phyloP scores from a whole-genome alignment of 202 grass and related monocot species.

The Brachypodium distachyon region DNA sequence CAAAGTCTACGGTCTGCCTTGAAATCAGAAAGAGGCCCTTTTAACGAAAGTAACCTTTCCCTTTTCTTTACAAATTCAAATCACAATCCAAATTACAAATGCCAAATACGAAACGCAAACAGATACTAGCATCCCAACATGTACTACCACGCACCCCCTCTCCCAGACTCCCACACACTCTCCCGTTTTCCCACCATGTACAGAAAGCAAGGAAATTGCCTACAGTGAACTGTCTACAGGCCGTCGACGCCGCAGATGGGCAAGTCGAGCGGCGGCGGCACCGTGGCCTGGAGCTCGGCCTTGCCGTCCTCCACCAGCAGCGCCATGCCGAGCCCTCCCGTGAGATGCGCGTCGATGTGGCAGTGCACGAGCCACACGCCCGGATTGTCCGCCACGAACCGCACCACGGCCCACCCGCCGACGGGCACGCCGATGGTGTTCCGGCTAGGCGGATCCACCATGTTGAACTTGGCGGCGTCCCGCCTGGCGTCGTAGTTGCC shows the following conservation, averaged over 20 bases:
- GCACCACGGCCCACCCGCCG: constrained; percentile 80
- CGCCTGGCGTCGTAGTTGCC: constrained; percentile 60
- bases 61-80: constrained; percentile 21
- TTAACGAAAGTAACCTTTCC: neutral
- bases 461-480: constrained; percentile 63
- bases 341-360: constrained; percentile 74
- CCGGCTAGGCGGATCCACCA: constrained; percentile 71
- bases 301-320: constrained; percentile 80
- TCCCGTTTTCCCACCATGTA: neutral
- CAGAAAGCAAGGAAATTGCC: neutral
- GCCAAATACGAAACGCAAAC: constrained; percentile 6
- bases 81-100: constrained; percentile 15
- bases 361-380: constrained; percentile 95
- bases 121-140: neutral
- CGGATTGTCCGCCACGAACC: constrained; percentile 75
- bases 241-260: constrained; percentile 39
- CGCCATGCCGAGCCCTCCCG: constrained; percentile 68
- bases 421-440: constrained; percentile 90
- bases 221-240: constrained; percentile 17
- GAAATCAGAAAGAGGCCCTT: neutral
- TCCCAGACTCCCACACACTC: neutral
- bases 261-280: constrained; percentile 66
- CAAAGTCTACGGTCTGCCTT: neutral
- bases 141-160: too few relatives aligned
- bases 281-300: constrained; percentile 38